Evolutionary conservation across 1,139 yeast genomes (phyloP), one percentile per base, ranked within the genome.

Genomic region (Kluyveromyces sp.): DNA sequence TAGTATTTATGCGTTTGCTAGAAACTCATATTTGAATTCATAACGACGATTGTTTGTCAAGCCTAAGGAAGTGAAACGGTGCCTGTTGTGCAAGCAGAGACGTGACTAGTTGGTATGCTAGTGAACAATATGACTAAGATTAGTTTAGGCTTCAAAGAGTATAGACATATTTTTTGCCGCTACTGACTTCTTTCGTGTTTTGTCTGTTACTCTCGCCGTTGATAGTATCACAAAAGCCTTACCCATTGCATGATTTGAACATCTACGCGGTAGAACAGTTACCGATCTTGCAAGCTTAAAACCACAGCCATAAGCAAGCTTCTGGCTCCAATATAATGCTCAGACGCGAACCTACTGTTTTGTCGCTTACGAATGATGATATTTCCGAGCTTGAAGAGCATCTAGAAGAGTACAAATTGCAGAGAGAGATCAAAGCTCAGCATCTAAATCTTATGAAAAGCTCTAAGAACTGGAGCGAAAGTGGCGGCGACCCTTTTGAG

Each of bases 291-390:
- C 33, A 30, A 30, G 7, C 16, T 15, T 9, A 7, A 30, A 9
- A 7, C 13, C 12, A 7, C 6, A 30, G 33, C n/a, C 16, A n/a
- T 30, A 30, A 12, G 20, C 4, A n/a, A 13, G 18, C 30, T 12
- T 13, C 15, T 9, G 2, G 3, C 11, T 3, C 39, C 22, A 22
- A 4, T 3, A 13, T 17, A 15, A 55, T 56, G 60, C 44, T 56
- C 11, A 53, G 60, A 39, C 45, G 58, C 41, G 53, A 56, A 9
- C 53, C 60, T 8, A 54, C 58, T 1, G 50, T 51, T 7, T 36
- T 56, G 28, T 42, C 48, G 19, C 36, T 56, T 30, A 50, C 54
- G 9, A 48, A 48, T 30, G 51, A 53, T 33, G 60, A 56, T 41
- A 45, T 56, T 20, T 40, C 50, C 9, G 57, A 55, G 22, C 48